A percentile compares a stretch with the other conserved stretches of the same genome.
These are phyloP conservation scores for Scutellaria minor DNA, from an alignment of 257 asterid species.

Conservation along the genomic window DNA sequence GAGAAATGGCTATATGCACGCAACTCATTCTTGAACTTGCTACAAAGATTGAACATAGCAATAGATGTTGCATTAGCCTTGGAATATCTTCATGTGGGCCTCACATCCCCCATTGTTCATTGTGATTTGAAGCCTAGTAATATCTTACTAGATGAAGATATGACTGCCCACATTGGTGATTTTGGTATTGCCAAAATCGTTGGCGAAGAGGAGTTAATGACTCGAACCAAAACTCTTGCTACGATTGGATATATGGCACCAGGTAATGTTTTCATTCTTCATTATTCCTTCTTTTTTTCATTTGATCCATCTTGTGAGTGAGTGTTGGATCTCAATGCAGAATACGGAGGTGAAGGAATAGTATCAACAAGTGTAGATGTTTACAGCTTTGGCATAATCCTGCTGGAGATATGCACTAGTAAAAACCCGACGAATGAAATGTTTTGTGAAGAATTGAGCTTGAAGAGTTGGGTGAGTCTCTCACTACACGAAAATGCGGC, in stretches of 20 bases:
- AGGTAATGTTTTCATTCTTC: background rate
- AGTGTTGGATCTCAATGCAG: constrained; percentile 14
- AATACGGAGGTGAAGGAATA: constrained; percentile 28
- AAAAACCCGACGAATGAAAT: too few species aligned
- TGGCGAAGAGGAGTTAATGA: background rate
- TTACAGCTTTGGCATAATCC: too few species aligned
- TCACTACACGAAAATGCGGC: too few species aligned
- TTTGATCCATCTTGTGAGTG: background rate
- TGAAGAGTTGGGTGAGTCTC: too few species aligned
- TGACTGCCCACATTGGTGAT: constrained; percentile 43
- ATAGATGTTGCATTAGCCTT: constrained; percentile 38
- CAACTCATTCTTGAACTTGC: constrained; percentile 25
- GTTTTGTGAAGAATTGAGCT: too few species aligned
- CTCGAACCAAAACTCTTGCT: too few species aligned
- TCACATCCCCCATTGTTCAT: constrained; percentile 35
- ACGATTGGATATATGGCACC: too few species aligned
- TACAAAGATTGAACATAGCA: constrained; percentile 33
- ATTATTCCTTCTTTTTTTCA: background rate
- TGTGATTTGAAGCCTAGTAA: constrained; percentile 46
- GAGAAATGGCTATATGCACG: constrained; percentile 22
- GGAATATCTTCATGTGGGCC: constrained; percentile 44
- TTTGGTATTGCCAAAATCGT: constrained; percentile 44
- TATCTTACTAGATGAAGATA: constrained; percentile 36
- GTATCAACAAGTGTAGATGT: too few species aligned
- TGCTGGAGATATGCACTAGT: too few species aligned